Percentiles rank a stretch among this genome's conserved stretches.
These are phyloP conservation scores for Neopestalotiopsis rosae DNA, from an alignment of 2,329 filamentous ascomycete genomes.

Conservation along the genomic window DNA sequence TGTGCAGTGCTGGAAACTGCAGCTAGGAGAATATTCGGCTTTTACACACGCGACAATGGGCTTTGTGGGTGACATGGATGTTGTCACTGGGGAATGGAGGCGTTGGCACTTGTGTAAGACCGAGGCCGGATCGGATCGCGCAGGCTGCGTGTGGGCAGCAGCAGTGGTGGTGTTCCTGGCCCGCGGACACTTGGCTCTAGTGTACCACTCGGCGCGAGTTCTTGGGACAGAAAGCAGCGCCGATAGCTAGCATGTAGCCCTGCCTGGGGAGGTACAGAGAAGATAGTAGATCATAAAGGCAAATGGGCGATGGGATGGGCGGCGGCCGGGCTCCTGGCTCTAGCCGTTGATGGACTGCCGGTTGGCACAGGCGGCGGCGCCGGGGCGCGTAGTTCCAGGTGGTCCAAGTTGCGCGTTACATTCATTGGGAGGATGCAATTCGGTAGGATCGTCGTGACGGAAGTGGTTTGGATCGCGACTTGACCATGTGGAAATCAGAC, in stretches of 20 bases:
- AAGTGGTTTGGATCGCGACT: not conserved
- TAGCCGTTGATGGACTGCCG: not conserved
- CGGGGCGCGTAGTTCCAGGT: not conserved
- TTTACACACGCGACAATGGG: not conserved
- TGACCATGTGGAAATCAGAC: constrained; percentile 3
- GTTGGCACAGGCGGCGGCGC: not conserved
- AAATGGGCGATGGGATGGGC: too few relatives aligned
- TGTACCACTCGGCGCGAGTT: not conserved
- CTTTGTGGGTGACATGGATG: not conserved
- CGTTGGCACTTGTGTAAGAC: not conserved
- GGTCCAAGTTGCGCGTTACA: not conserved
- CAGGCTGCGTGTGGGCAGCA: not conserved
- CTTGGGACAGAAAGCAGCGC: not conserved
- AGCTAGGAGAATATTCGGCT: not conserved
- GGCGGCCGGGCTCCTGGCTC: not conserved
- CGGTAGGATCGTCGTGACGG: not conserved
- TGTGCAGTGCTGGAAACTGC: not conserved
- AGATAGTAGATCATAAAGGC: too few relatives aligned
- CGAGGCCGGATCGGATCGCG: not conserved
- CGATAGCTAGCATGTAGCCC: not conserved
- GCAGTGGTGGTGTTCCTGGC: not conserved
- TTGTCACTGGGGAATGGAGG: not conserved
- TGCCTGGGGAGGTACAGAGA: too few relatives aligned
- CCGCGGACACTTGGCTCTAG: not conserved
- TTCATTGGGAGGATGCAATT: not conserved